phyloP scores from a whole-genome alignment of 1,284 basidiomycete species.

The Ustilago nuda region DNA sequence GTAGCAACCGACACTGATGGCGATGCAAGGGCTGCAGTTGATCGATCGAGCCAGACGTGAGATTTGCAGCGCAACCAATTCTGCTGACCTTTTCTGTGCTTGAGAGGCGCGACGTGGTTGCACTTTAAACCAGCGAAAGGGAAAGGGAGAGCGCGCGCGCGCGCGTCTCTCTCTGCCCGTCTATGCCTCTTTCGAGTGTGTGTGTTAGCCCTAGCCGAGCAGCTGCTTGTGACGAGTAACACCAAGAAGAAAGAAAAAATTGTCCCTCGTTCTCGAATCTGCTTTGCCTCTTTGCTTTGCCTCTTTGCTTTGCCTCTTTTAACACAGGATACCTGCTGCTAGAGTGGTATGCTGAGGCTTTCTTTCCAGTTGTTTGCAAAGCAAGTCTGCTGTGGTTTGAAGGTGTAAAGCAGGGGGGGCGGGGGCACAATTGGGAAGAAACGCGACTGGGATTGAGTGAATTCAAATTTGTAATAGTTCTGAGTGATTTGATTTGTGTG shows the following conservation, averaged over 20 bases:
- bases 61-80: not conserved
- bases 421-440: too few relatives aligned
- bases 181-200: conserved; percentile 7
- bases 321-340: too few relatives aligned
- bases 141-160: conserved; percentile 6
- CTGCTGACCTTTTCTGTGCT: conserved; percentile 9
- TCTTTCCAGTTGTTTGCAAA: too few relatives aligned
- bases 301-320: not conserved
- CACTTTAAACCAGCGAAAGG: conserved; percentile 16
- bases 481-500: not conserved
- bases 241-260: not conserved
- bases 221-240: not conserved
- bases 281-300: not conserved
- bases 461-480: not conserved
- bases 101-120: conserved; percentile 19
- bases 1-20: not conserved
- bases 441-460: not conserved
- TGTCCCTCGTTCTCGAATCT: too few relatives aligned
- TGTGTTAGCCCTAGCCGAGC: conserved; percentile 6
- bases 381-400: too few relatives aligned
- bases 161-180: conserved; percentile 6
- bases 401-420: too few relatives aligned
- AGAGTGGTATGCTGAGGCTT: too few relatives aligned
- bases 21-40: not conserved
- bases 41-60: conserved; percentile 6